Evolutionary conservation across 495 filamentous ascomycete genomes (phyloP), one percentile per base, ranked within the genome.

Genomic region (Thermochaetoides thermophila): DNA sequence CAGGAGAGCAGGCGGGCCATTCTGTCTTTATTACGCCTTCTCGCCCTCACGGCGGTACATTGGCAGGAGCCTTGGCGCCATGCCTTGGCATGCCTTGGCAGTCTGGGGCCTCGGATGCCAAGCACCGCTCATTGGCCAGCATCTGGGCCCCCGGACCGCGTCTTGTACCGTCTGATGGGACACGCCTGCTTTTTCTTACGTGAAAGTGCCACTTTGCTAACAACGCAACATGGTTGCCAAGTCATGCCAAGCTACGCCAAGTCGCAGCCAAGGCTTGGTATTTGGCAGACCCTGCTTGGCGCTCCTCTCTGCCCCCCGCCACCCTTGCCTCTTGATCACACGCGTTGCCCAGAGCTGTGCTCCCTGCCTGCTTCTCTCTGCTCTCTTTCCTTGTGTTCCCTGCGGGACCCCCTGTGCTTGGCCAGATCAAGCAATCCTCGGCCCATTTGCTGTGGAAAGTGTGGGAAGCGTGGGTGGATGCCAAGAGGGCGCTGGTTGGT

Each of bases 21-120:
- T 50, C 50, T 55, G 48, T 61, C 55, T 59, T 62, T 61, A 60
- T 60, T 60, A 53, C 54, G 53, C 34, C 42, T 44, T 55, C 49
- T 34, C 44, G 46, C 44, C 38, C 57, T 55, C 35, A 43, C 60
- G 52, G 56, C 57, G 44, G 50, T 59, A 53, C 49, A 49, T 59
- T 39, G 56, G 60, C 57, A 48, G 54, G 57, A 57, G 56, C n/a
- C n/a, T n/a, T n/a, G n/a, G n/a, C n/a, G n/a, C n/a, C n/a, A n/a
- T n/a, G 49, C 45, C 58, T 61, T 63, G 60, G 58, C 58, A 49
- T 39, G 45, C 42, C 52, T 57, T 63, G 60, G 60, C 57, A 48
- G 45, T 55, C 50, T 48, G 35, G 49, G 49, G n/a, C 39, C 40
- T 46, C 40, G 41, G 44, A 33, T 38, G 41, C 44, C 40, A 44